These are phyloP conservation scores for Cochliopodium minus DNA, from an alignment of 208 protist genomes.

Conservation along the genomic window DNA sequence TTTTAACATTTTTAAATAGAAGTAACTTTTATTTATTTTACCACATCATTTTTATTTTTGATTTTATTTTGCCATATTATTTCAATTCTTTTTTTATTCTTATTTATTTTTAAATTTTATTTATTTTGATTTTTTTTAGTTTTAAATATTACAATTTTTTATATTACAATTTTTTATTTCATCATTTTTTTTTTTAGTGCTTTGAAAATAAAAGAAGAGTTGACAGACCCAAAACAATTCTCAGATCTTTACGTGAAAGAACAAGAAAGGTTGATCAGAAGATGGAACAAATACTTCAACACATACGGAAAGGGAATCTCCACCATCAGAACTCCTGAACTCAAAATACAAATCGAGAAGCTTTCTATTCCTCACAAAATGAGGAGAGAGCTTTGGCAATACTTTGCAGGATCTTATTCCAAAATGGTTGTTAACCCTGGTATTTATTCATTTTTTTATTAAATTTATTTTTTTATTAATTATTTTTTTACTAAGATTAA, in stretches of 20 bases:
- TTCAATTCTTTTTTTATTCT: conserved; percentile 16
- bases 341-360: no score
- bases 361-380: no score
- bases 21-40: background rate
- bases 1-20: conserved; percentile 3
- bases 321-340: no score
- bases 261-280: no score
- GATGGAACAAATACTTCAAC: no score
- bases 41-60: conserved; percentile 10
- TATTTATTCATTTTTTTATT: background rate
- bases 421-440: background rate
- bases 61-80: conserved; percentile 11
- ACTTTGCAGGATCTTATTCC: background rate
- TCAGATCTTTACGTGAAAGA: conserved; percentile 16
- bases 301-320: no score
- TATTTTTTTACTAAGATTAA: conserved; percentile 15
- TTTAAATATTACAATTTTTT: conserved; percentile 14
- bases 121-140: conserved; percentile 12
- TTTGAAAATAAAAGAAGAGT: no score
- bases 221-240: no score
- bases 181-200: conserved; percentile 15
- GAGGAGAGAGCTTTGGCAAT: no score
- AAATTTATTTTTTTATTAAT: background rate
- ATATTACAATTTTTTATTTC: conserved; percentile 16
- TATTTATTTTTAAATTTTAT: conserved; percentile 13